These are phyloP conservation scores for Gymnopilus dilepis DNA, from an alignment of 768 basidiomycete species.

Conservation along the genomic window DNA sequence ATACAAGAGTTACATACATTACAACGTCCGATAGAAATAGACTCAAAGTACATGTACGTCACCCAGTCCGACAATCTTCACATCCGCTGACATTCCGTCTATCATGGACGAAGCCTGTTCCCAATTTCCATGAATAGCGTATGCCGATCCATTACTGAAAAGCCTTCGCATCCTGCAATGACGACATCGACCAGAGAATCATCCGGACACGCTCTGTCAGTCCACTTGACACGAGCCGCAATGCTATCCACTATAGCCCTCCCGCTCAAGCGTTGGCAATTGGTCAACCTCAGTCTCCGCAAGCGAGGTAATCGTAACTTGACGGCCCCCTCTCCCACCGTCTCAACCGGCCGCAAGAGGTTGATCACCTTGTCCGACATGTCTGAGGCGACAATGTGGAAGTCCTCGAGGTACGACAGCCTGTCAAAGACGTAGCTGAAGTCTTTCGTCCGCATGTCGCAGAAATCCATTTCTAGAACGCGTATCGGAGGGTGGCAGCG, in stretches of 20 bases:
- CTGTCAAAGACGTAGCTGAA: conserved; percentile 71
- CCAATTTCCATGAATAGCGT: conserved; percentile 34
- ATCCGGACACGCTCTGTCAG: conserved; percentile 33
- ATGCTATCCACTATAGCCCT: conserved; percentile 60
- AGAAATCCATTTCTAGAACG: conserved; percentile 78
- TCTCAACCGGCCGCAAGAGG: conserved; percentile 52
- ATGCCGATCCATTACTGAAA: conserved; percentile 34
- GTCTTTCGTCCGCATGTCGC: conserved; percentile 85
- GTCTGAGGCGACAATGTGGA: conserved; percentile 79
- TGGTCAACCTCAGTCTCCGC: conserved; percentile 54
- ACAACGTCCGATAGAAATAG: too few species aligned
- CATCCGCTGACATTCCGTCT: background rate
- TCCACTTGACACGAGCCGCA: conserved; percentile 48
- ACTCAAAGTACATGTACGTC: too few species aligned
- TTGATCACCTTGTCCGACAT: conserved; percentile 77
- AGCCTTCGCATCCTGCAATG: conserved; percentile 45
- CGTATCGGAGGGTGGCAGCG: conserved; percentile 68
- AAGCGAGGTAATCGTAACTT: conserved; percentile 62
- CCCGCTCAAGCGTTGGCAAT: conserved; percentile 69
- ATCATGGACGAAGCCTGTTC: conserved; percentile 29
- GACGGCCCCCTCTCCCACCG: conserved; percentile 18
- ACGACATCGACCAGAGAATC: conserved; percentile 39
- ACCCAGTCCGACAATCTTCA: too few species aligned
- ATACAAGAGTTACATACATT: too few species aligned
- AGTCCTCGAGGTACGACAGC: conserved; percentile 58